These are phyloP conservation scores for Fusarium paranaense DNA, from an alignment of 2,329 filamentous ascomycete genomes.

Conservation along the genomic window DNA sequence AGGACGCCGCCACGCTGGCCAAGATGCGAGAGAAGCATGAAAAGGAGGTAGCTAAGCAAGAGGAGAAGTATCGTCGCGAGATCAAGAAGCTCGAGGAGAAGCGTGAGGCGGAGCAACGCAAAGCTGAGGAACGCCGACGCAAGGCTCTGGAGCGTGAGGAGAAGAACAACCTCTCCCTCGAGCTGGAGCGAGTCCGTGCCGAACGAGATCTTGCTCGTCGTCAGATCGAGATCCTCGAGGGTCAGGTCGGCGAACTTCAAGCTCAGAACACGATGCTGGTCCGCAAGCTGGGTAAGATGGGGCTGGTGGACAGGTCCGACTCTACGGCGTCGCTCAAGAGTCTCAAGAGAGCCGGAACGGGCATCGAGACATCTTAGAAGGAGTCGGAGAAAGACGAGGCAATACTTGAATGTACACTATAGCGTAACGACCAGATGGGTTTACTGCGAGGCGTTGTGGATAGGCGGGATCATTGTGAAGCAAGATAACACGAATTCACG, in stretches of 20 bases:
- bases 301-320: constrained; percentile 53
- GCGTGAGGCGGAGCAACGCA: constrained; percentile 70
- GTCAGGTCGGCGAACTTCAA: constrained; percentile 68
- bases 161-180: constrained; percentile 59
- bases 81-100: constrained; percentile 73
- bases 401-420: constrained; percentile 13
- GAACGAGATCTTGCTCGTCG: constrained; percentile 65
- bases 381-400: neutral
- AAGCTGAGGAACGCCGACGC: constrained; percentile 63
- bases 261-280: constrained; percentile 70
- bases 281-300: constrained; percentile 61
- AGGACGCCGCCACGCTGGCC: constrained; percentile 62
- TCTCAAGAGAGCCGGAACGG: constrained; percentile 18
- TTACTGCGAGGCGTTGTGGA: constrained; percentile 38
- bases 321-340: constrained; percentile 51
- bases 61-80: constrained; percentile 74
- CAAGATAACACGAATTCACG: constrained; percentile 19
- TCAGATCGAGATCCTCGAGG: constrained; percentile 66
- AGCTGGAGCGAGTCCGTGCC: constrained; percentile 63
- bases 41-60: constrained; percentile 71
- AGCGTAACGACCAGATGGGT: constrained; percentile 13
- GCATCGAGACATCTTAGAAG: constrained; percentile 2
- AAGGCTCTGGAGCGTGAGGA: constrained; percentile 68
- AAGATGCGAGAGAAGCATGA: constrained; percentile 74
- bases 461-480: constrained; percentile 5